Base-by-base conservation (phyloP, 2,329 filamentous ascomycete genomes). In the Cladosporium colombiae region DNA sequence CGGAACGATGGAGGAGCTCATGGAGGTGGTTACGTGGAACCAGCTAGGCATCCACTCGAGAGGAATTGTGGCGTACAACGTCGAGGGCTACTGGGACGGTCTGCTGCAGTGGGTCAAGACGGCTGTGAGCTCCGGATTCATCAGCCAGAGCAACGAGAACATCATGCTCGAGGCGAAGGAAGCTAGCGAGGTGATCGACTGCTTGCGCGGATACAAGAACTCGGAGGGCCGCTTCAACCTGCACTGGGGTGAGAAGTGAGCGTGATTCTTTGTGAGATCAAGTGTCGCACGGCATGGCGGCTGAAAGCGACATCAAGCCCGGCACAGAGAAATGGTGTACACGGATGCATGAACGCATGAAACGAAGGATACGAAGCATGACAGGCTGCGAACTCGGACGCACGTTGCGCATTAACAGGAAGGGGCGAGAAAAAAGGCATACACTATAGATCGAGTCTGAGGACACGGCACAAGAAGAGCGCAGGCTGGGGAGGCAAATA, bases 1-100 rank as follows among this genome's bases (percentile, higher is more conserved):
- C 78, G 95, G 95, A 23, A 99, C 95, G 2, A 85, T 98, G 76
- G 95, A 99, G 81, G 95, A 99, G 84, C 85, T 99, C 76, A 93
- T 97, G 79, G 92, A 96, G 81, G 88, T 92, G 2, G 89, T 88
- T 29, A 96, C 92, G 13, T 99, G 95, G 76, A 98, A 97, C 78
- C 95, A 98, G 81, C 81, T 99, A 59, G 94, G 95, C 0, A 98
- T 99, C 70, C 95, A 98, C 79, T 84, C 84, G 72, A 83, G 85
- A 59, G 91, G 90, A 3, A 88, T 98, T 55, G 88, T 94, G 63
- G 81, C 97, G 58, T 87, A 91, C 71, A 98, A 98, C 77, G 85
- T 97, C 29, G 88, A 93, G 64, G 92, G 93, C 0, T 98, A 96
- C 79, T 99, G 93, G 86, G 90, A 96, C 77, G 93, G 93, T 0